Evolutionary conservation across 2,329 filamentous ascomycete genomes (phyloP), one percentile per base, ranked within the genome.

Genomic region (Hymenoscyphus repandus): DNA sequence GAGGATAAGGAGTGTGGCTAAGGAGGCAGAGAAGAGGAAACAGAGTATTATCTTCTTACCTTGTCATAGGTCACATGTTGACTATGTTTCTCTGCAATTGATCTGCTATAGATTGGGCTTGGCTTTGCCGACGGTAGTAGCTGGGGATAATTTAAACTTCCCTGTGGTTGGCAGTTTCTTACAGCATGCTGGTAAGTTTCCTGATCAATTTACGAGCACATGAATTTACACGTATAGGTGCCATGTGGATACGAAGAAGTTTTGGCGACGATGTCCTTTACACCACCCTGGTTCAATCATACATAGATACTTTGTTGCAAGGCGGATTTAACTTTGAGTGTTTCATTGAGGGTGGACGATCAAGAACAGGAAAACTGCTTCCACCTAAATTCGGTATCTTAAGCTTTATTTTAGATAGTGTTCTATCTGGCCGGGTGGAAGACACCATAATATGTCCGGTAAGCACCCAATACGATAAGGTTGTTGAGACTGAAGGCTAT

Each of bases 401-500:
- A 27, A 88, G 83, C 63, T 99, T 96, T 62, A 80, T 97, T 36
- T 73, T 99, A 15, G 93, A 99, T 60, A 95, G 90, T 59, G 77
- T 99, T 12, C 72, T 96, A 5, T 95, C 89, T 0, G 90, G 91
- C 0, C 80, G 91, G 6, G 90, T 96, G 0, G 77, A 95, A 42
- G 93, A 99, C 68, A 85, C 90, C 31, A 88, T 96, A 38, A 90
- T 99, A 47, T 96, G 92, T 61, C 93, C 93, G 0, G 93, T 99
- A 41, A 95, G 88, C 68, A 96, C 91, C 0, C 93, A 99, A 66
- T 99, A 99, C 66, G 93, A 99, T 74, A 99, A 97, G 66, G 93
- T 99, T 50, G 95, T 99, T 53, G 93, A 99, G 69, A 96, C 95
- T 1, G 90, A 96, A 69, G 93, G 90, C 5, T 99, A 99, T 64